A percentile compares a stretch with the other conserved stretches of the same genome.
Evolutionary conservation across 768 basidiomycete genomes (phyloP).

Genomic region (Leccinum barrowsii): DNA sequence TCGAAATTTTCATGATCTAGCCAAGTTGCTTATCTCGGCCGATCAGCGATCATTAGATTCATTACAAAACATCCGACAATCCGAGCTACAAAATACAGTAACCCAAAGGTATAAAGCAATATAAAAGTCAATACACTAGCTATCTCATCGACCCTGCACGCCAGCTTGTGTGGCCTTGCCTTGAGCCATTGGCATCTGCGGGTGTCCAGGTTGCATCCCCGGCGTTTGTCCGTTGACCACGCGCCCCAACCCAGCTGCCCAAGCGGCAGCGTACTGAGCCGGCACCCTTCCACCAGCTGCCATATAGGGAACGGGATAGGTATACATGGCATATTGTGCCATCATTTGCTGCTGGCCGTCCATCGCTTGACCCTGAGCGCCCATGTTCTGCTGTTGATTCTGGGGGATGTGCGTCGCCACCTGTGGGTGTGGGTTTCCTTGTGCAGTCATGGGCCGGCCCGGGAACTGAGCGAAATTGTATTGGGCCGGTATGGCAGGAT

Average conservation of each 20-base stretch:
- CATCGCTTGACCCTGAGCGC: constrained; percentile 19
- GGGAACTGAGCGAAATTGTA: constrained; percentile 34
- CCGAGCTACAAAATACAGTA: constrained; percentile 9
- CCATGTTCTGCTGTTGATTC: constrained; percentile 29
- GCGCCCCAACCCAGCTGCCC: constrained; percentile 21
- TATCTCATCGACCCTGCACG: constrained; percentile 32
- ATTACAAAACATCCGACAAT: constrained; percentile 1
- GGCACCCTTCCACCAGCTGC: constrained; percentile 14
- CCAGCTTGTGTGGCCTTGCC: constrained; percentile 34
- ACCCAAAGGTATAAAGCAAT: constrained; percentile 5
- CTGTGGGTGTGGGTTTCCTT: constrained; percentile 27
- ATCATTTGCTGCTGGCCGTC: constrained; percentile 30
- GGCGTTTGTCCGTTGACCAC: constrained; percentile 25
- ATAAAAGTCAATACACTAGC: constrained; percentile 3
- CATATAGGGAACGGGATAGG: constrained; percentile 23
- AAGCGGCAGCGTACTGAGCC: constrained; percentile 22
- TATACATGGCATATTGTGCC: constrained; percentile 29
- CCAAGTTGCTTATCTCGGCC: constrained; percentile 13
- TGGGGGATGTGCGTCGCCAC: constrained; percentile 23
- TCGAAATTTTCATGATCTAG: constrained; percentile 1
- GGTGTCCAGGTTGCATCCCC: constrained; percentile 28
- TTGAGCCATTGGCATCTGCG: constrained; percentile 29
- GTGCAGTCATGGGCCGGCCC: constrained; percentile 28
- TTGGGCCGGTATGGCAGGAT: constrained; percentile 23
- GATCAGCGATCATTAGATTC: constrained; percentile 13